Evolutionary conservation across 2,329 filamentous ascomycete species (phyloP), one percentile per base, ranked within the genome.

Genomic region (Emmonsia crescens): DNA sequence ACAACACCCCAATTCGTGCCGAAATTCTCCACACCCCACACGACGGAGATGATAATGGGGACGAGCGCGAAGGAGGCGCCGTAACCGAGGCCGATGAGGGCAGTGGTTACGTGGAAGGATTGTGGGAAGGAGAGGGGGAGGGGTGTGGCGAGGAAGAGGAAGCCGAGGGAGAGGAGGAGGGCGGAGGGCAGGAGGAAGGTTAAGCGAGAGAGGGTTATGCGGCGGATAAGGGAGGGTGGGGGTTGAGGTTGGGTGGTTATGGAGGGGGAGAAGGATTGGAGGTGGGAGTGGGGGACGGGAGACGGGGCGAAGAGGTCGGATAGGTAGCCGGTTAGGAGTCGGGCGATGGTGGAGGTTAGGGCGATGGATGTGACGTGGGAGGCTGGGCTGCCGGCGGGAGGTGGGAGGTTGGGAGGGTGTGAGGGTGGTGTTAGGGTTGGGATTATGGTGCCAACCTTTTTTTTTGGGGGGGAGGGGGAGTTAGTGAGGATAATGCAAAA

Each of bases 11-110:
- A 99, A 69, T 99, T 97, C 0, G 94, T 99, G 62, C 91, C 94
- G 72, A 99, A 97, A 73, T 97, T 99, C 78, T 97, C 92, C 0
- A 96, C 91, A 31, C 94, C 94, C 94, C 94, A 99, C 54, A 99
- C 93, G 10, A 96, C 91, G n/a, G 87, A 91, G 67, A 96, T 88
- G 61, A 97, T 89, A 66, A 97, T 92, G 1, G 94, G 94, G 0
- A 89, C 89, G 5, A 97, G 82, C 56, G 85, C 89, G 78, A 97
- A 99, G 27, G 92, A 85, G 38, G 92, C 92, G 52, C 94, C 94
- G 71, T 99, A 97, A 52, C 94, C 94, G 1, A 91, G 87, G 6
- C 94, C 94, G 6, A 99, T 85, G 1, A 92, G 81, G 0, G 88
- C 84, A 0, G 91, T 95, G 9, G 96, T 89, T 56, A 93, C 76